Conservation (phyloP, 2,329 filamentous ascomycete species). For the Zymoseptoria brevis region DNA sequence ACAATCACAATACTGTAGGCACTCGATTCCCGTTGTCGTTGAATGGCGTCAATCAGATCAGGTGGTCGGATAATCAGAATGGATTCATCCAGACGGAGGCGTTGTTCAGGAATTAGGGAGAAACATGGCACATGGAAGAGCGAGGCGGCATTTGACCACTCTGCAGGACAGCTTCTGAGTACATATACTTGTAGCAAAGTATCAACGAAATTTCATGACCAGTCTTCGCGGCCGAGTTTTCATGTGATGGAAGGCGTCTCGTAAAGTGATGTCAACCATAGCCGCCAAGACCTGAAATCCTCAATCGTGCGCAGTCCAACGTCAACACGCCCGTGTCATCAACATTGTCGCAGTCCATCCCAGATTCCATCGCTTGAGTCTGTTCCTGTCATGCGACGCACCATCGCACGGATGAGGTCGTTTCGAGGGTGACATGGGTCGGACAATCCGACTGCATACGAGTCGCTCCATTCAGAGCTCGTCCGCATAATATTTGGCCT, state of each 20-base stretch:
- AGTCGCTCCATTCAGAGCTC: neutral
- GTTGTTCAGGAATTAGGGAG: constrained; percentile 26
- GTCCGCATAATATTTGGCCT: neutral
- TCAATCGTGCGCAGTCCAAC: no score
- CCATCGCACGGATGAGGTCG: neutral
- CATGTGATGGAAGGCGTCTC: no score
- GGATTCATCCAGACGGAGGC: constrained; percentile 39
- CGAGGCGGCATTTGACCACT: neutral
- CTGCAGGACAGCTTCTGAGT: neutral
- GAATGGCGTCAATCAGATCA: constrained; percentile 37
- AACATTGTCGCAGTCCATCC: neutral
- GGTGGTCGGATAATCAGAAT: constrained; percentile 41
- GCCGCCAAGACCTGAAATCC: no score
- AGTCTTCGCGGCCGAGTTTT: no score
- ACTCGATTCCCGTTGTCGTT: constrained; percentile 39
- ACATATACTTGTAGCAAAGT: neutral
- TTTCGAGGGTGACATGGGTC: no score
- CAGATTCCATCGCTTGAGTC: neutral
- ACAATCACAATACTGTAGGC: constrained; percentile 35
- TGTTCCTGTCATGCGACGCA: neutral
- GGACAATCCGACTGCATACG: neutral
- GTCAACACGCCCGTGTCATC: no score
- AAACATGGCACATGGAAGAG: no score
- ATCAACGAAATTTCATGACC: neutral
- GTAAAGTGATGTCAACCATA: no score